phyloP scores from a whole-genome alignment of 202 grass and related monocot genomes.

The Schoenoplectus tabernaemontani region DNA sequence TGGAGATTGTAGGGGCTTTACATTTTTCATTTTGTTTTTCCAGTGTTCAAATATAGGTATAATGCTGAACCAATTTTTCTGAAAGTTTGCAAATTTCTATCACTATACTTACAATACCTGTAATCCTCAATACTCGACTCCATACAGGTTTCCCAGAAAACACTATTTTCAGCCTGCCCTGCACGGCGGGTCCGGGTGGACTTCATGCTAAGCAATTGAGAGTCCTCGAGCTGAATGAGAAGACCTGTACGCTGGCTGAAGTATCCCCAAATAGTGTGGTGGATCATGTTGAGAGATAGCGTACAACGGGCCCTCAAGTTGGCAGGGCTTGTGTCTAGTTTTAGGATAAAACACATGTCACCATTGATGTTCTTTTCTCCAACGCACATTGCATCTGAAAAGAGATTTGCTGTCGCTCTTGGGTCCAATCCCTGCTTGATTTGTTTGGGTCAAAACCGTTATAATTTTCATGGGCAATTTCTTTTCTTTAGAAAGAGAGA shows the following conservation, averaged over 20 bases:
- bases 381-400: conserved; percentile 83
- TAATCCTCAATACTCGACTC: conserved; percentile 80
- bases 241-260: conserved; percentile 91
- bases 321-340: conserved; percentile 59
- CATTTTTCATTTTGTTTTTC: background rate
- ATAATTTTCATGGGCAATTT: background rate
- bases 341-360: conserved; percentile 94
- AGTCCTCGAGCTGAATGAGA: conserved; percentile 87
- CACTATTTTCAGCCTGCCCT: conserved; percentile 39
- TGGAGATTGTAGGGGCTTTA: background rate
- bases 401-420: conserved; percentile 72
- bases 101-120: conserved; percentile 42
- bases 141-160: conserved; percentile 92
- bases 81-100: background rate
- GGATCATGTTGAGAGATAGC: conserved; percentile 69
- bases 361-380: conserved; percentile 75
- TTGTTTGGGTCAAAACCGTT: background rate
- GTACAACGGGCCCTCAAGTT: conserved; percentile 56
- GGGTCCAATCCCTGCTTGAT: conserved; percentile 65
- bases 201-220: conserved; percentile 85
- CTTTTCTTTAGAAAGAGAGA: background rate
- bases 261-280: conserved; percentile 93
- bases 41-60: conserved; percentile 13
- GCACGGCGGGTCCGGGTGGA: conserved; percentile 45
- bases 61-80: conserved; percentile 19